Base-by-base conservation (phyloP, 768 basidiomycete genomes). In the Russula vinacea region DNA sequence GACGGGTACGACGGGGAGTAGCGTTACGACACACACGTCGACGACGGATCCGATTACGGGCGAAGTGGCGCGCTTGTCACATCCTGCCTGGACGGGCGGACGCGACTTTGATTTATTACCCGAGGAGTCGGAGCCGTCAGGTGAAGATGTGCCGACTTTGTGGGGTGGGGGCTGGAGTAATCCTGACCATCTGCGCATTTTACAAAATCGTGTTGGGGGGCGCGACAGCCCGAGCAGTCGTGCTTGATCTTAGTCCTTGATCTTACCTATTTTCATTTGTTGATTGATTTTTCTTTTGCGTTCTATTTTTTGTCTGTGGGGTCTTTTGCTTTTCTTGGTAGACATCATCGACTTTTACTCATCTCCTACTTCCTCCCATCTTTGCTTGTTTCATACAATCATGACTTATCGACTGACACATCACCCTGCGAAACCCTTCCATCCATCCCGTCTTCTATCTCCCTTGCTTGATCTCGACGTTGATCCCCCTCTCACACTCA, bases 1-100 rank as follows among this genome's bases (percentile, higher is more conserved):
- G 22, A 47, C 72, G 24, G 57, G 44, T 11, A 45, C 42, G 52
- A 69, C 72, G 49, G 67, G 70, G 39, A 71, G 73, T 39, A 75
- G 74, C 53, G 73, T 73, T 9, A 75, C 74, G 50, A 76, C 74
- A n/a, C 68, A 67, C 44, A 62, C 60, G 26, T 67, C 72, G 2
- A 52, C 71, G 47, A 75, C 74, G 50, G 75, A 76, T 58, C 75
- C 75, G 11, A 63, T 74, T 2, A 75, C 74, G 8, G 75, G 75
- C 19, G 71, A 70, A 9, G 67, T 71, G 7, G 65, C 72, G 65
- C 74, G 73, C 54, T 64, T 74, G 54, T 69, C 74, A 11, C 53
- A 60, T 58, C 59, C 62, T 11, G 29, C 66, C 14, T 67, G 66
- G 66, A 64, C 66, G 22, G 68, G 59, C 22, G 68, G 68, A 14